Evolutionary conservation across 2,329 filamentous ascomycete genomes (phyloP).

Genomic region (Hymenotorrendiella dingleyae): DNA sequence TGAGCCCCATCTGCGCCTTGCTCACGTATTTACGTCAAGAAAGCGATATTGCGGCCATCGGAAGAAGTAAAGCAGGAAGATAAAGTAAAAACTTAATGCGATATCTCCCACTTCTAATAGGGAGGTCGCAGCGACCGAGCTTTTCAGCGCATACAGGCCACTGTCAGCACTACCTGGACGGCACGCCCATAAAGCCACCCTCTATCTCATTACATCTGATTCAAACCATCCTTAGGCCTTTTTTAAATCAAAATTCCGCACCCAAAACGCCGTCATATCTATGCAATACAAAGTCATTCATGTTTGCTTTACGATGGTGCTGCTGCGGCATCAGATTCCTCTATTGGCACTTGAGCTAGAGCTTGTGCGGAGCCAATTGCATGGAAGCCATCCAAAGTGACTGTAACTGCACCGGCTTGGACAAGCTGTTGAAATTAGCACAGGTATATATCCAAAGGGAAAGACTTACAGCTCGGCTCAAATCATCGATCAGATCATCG

Average conservation of each 20-base stretch:
- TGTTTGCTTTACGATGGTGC: conserved; percentile 9
- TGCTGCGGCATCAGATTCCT: conserved; percentile 24
- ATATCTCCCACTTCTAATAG: too few relatives aligned
- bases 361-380: conserved; percentile 38
- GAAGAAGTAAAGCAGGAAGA: too few relatives aligned
- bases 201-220: too few relatives aligned
- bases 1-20: too few relatives aligned
- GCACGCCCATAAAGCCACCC: too few relatives aligned
- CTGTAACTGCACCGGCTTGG: conserved; percentile 85
- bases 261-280: background rate
- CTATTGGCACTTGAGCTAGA: conserved; percentile 24
- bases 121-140: too few relatives aligned
- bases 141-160: too few relatives aligned
- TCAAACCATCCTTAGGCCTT: too few relatives aligned
- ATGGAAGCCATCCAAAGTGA: conserved; percentile 77
- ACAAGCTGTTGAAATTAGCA: conserved; percentile 57
- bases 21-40: too few relatives aligned
- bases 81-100: too few relatives aligned
- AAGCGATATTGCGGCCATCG: too few relatives aligned
- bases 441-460: conserved; percentile 4
- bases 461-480: conserved; percentile 76
- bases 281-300: background rate
- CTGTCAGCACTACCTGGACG: too few relatives aligned
- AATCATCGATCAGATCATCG: conserved; percentile 86
- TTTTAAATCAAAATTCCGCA: background rate